Evolutionary conservation across 495 filamentous ascomycete species (phyloP), one percentile per base, ranked within the genome.

Genomic region (Aspergillus carlsbadensis): DNA sequence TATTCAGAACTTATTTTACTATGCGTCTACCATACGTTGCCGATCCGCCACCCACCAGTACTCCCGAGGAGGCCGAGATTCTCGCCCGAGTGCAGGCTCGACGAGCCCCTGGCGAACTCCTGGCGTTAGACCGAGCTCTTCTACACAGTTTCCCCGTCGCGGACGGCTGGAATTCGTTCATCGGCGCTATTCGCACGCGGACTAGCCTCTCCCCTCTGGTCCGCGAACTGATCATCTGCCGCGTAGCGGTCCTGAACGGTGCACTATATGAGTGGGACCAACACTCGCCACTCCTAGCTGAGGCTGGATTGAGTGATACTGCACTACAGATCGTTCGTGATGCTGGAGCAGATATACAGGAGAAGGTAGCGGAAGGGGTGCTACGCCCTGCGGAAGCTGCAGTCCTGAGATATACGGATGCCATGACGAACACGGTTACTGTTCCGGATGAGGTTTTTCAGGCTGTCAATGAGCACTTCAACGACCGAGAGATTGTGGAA

Each of bases 201-300:
- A 89, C 86, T 5, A 71, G 71, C 20, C 70, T 92, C 1, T 64
- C 80, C 0, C 79, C 79, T 5, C 77, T 84, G 41, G 64, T 88
- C 34, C 81, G 85, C 17, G 90, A 94, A 69, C 64, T 91, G 5
- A 83, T 86, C 51, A 90, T 94, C 52, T 87, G 82, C 59, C 80
- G 88, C 29, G 86, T 92, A 1, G 89, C 90, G 3, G 82, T 86
- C 5, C 73, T 87, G 47, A 92, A 92, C 57, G 64, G 77, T 1
- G 90, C 90, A 0, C 83, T 81, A 73, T 92, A 88, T 67, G 89
- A 94, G 68, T 94, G 88, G 90, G 81, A 71, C 33, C 84, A 88
- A 44, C 90, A 94, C 64, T 79, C 82, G 34, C 90, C 88, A 2
- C 67, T 94, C 73, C 81, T 78, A 20, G 49, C 50, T 58, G 62